Evolutionary conservation across 1,284 basidiomycete genomes (phyloP), one percentile per base, ranked within the genome.

Genomic region (Trichosporon sp.): DNA sequence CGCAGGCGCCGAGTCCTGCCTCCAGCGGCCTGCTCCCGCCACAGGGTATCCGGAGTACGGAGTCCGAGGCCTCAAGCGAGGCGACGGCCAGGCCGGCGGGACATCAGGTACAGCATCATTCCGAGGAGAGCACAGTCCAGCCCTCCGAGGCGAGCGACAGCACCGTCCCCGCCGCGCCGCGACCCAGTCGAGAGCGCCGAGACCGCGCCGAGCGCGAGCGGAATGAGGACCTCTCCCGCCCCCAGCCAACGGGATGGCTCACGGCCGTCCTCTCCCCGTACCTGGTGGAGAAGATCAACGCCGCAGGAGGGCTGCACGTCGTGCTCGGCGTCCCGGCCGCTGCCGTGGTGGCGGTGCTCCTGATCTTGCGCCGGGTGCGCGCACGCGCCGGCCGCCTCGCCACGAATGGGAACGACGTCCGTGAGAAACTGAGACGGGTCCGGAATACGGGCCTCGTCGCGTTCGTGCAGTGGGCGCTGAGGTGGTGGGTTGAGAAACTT

Each of bases 401-500:
- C 5, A 35, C 31, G 3, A 63, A 35, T 32, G n/a, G 59, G 16
- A 63, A 59, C 46, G 66, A 66, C 21, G 74, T 75, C 10, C 65
- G 71, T 43, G 73, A 72, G 31, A 65, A 71, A 4, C 71, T 75
- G 16, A 51, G 69, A 46, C 70, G 70, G 6, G 74, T 68, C 3
- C 66, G 74, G 61, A 51, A 68, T 66, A 66, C 64, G 56, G 66
- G 66, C 56, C 65, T 70, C 46, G 65, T 67, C 51, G 70, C 54
- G 26, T 81, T 79, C 80, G 7, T 79, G 4, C 61, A 54, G 40
- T 78, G 70, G 68, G 80, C 73, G 71, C 10, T 83, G n/a, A 65
- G 72, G 26, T 81, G 80, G 80, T 83, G 81, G 81, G 43, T 75
- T 4, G 69, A 71, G 21, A 82, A 82, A 74, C 70, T 81, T 32